A percentile compares a stretch with the other conserved stretches of the same genome.
phyloP scores from a whole-genome alignment of 2,329 filamentous ascomycete genomes.

The Fusarium sp. region DNA sequence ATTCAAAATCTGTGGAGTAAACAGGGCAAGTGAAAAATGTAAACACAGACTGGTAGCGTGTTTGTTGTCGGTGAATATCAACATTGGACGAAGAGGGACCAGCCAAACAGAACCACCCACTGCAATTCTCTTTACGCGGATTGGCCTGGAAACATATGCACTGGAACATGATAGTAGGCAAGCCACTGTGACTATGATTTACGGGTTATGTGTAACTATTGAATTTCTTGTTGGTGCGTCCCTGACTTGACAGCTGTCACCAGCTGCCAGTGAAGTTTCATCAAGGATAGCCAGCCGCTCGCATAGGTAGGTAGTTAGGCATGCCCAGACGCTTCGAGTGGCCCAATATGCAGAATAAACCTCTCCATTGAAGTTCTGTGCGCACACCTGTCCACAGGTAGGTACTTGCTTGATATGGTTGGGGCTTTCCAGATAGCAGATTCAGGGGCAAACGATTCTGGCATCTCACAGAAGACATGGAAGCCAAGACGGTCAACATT shows the following conservation, averaged over 20 bases:
- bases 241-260: slow-evolving; percentile 9
- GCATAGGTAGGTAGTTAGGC: no score
- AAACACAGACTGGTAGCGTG: not conserved
- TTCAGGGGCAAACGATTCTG: slow-evolving; percentile 3
- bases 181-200: not conserved
- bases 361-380: no score
- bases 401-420: not conserved
- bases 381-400: not conserved
- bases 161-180: not conserved
- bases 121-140: not conserved
- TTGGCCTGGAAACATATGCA: not conserved
- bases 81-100: slow-evolving; percentile 13
- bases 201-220: no score
- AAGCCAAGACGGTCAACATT: no score
- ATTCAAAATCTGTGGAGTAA: not conserved
- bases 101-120: slow-evolving; percentile 16
- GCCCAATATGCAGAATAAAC: no score
- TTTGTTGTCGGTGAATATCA: slow-evolving; percentile 5
- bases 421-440: not conserved
- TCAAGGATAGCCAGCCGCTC: not conserved
- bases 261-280: not conserved
- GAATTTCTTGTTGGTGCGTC: not conserved
- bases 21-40: not conserved
- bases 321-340: not conserved
- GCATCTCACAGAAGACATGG: not conserved